These are phyloP conservation scores for Globisporangium echinulatum DNA, from an alignment of 352 stramenopile genomes.

Conservation along the genomic window DNA sequence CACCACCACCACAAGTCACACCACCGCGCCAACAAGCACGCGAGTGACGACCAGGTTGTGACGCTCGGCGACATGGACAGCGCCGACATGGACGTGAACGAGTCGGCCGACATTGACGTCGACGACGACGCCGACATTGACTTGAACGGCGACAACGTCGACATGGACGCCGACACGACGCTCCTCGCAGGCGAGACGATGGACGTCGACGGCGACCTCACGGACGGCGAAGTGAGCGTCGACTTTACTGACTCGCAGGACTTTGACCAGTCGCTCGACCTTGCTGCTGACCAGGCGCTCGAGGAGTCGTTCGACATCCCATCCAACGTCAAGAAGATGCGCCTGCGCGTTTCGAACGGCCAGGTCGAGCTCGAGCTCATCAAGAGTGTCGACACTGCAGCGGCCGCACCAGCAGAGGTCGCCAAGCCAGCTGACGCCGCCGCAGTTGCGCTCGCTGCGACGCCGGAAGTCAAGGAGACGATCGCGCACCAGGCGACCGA, in stretches of 20 bases:
- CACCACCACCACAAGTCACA: conserved; percentile 9
- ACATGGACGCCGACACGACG: conserved; percentile 2
- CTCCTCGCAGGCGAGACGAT: conserved; percentile 22
- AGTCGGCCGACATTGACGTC: conserved; percentile 25
- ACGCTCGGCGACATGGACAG: conserved; percentile 12
- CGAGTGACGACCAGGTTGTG: background rate
- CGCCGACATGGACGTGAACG: conserved; percentile 23
- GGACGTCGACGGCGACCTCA: conserved; percentile 27
- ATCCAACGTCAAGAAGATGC: conserved; percentile 34
- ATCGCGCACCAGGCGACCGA: conserved; percentile 30
- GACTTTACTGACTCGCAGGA: conserved; percentile 42
- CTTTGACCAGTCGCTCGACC: conserved; percentile 43
- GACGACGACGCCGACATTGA: conserved; percentile 17
- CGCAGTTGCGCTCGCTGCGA: background rate
- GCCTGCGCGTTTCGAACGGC: conserved; percentile 37
- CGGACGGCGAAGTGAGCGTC: conserved; percentile 27
- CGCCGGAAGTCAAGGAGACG: conserved; percentile 21
- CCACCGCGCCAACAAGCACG: conserved; percentile 8
- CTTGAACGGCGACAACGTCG: conserved; percentile 19
- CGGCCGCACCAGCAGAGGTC: conserved; percentile 16
- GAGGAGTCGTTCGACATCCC: conserved; percentile 48
- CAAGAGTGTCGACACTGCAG: conserved; percentile 18
- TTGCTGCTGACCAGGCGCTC: conserved; percentile 26
- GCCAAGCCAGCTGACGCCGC: conserved; percentile 3
- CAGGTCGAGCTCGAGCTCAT: conserved; percentile 51